Conservation (phyloP, 805 yeast genomes). For the Metschnikowia vanudenii region DNA sequence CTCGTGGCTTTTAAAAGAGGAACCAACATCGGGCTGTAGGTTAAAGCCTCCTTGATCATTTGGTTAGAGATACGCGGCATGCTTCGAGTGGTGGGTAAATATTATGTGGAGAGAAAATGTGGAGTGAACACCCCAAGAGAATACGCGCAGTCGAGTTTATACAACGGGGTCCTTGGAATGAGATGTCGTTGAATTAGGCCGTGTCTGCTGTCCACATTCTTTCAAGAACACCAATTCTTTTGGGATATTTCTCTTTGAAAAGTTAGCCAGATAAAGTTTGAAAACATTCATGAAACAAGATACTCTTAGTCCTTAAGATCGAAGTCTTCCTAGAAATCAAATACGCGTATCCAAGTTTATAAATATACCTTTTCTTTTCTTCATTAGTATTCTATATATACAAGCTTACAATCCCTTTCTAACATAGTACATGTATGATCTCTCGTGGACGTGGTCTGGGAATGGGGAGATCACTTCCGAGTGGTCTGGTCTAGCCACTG, state of each 20-base stretch:
- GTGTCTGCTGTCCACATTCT: no score
- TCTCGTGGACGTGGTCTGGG: conserved; percentile 76
- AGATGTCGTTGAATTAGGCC: neutral
- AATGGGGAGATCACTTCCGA: conserved; percentile 94
- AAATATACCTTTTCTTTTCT: neutral
- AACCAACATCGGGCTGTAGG: conserved; percentile 28
- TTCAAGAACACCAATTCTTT: no score
- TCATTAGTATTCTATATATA: conserved; percentile 12
- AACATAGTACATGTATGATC: conserved; percentile 91
- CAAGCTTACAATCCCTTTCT: conserved; percentile 57
- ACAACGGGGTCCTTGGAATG: neutral
- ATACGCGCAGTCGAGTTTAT: neutral
- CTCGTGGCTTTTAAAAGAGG: conserved; percentile 34
- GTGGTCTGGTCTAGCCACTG: conserved; percentile 95
- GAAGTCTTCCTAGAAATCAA: neutral
- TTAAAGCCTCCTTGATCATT: conserved; percentile 28
- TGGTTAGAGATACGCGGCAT: conserved; percentile 36
- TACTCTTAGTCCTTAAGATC: no score
- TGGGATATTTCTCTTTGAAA: no score
- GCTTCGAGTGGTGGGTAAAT: neutral
- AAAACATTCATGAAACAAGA: no score
- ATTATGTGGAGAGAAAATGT: neutral
- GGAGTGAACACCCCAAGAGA: neutral
- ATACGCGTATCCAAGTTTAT: neutral
- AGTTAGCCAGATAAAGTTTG: no score